Conservation (phyloP, 106 monocot species). For the Allium fistulosum region DNA sequence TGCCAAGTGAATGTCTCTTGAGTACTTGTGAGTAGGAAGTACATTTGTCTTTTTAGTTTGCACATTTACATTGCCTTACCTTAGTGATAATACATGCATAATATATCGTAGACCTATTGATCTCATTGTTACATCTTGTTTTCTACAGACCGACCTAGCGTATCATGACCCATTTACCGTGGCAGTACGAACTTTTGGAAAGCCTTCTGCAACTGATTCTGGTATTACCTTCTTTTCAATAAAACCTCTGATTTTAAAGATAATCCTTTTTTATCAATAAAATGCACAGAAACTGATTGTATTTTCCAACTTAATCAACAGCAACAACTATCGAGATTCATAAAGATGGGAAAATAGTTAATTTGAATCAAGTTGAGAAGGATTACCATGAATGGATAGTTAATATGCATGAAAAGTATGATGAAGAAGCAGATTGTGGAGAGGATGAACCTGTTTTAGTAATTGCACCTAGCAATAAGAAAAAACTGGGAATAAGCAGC, state of each 20-base stretch:
- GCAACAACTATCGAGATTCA: constrained; percentile 15
- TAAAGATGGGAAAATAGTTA: constrained; percentile 24
- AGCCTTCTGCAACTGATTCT: constrained; percentile 7
- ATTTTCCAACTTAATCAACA: not conserved
- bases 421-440: constrained; percentile 33
- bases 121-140: not conserved
- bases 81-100: too few relatives aligned
- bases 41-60: too few relatives aligned
- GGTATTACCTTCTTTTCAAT: constrained; percentile 2
- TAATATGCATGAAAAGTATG: constrained; percentile 34
- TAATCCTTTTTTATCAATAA: too few relatives aligned
- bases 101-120: too few relatives aligned
- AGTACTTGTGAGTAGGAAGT: too few relatives aligned
- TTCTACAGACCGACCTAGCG: constrained; percentile 30
- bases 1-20: too few relatives aligned
- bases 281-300: too few relatives aligned
- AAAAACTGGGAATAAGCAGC: constrained; percentile 21
- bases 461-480: constrained; percentile 15
- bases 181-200: constrained; percentile 19
- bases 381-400: constrained; percentile 29
- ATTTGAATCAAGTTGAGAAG: constrained; percentile 18
- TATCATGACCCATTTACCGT: constrained; percentile 27
- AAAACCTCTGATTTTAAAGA: too few relatives aligned
- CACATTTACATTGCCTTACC: too few relatives aligned
- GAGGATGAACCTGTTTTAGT: constrained; percentile 31